phyloP scores from a whole-genome alignment of 768 basidiomycete species.

The Galerina marginata region DNA sequence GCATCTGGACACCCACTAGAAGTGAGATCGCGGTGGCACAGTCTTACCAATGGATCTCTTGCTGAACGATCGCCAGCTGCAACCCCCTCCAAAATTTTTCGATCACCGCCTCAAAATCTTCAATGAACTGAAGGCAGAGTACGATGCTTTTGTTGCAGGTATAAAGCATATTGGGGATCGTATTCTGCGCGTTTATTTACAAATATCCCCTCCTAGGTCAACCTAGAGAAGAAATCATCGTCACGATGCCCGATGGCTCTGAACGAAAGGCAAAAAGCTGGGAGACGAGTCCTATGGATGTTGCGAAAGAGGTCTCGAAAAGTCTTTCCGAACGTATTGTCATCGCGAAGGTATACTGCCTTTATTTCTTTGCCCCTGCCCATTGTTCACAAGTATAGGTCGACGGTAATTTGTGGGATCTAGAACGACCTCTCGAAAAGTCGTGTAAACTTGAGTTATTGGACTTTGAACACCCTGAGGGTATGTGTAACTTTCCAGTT shows the following conservation, averaged over 20 bases:
- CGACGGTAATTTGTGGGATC: constrained; percentile 88
- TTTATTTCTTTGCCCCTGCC: not conserved
- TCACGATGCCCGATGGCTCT: constrained; percentile 89
- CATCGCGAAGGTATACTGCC: constrained; percentile 79
- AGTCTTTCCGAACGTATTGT: constrained; percentile 87
- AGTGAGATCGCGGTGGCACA: constrained; percentile 40
- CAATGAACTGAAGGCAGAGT: constrained; percentile 82
- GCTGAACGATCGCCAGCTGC: constrained; percentile 52
- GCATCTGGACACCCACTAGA: constrained; percentile 64
- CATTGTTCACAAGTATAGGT: constrained; percentile 53
- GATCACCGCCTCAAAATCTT: constrained; percentile 91
- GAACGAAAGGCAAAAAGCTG: constrained; percentile 85
- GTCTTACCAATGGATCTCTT: not conserved
- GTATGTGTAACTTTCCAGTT: constrained; percentile 38
- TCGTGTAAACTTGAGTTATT: constrained; percentile 82
- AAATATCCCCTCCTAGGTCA: constrained; percentile 53
- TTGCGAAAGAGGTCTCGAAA: constrained; percentile 88
- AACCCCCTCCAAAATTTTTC: constrained; percentile 87
- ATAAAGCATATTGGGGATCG: constrained; percentile 8
- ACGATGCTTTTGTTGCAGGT: constrained; percentile 85
- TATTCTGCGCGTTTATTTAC: constrained; percentile 8
- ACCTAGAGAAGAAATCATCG: constrained; percentile 79
- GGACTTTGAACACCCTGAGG: constrained; percentile 93
- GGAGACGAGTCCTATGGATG: constrained; percentile 92
- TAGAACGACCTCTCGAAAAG: constrained; percentile 91